Evolutionary conservation across 1,284 basidiomycete genomes (phyloP), one percentile per base, ranked within the genome.

Genomic region (Bjerkandera adusta): DNA sequence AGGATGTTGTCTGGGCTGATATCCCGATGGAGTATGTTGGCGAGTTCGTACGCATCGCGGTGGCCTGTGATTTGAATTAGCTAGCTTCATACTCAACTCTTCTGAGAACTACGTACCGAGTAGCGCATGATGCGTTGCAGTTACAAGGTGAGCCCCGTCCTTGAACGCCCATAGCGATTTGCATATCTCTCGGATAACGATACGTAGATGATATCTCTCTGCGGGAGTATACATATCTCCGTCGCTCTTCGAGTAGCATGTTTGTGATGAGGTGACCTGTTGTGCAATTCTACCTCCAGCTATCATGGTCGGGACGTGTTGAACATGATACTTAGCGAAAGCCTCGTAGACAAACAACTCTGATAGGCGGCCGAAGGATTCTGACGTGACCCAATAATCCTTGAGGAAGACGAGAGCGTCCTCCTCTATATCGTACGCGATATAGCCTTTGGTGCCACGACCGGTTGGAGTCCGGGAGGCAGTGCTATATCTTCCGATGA

Each of bases 1-100:
- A 55, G 26, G 32, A 55, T 50, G 40, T 55, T 57, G 5, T 36
- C 48, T 12, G 25, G 22, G 29, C 56, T 57, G 45, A 57, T 35
- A 35, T 57, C 49, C 12, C 48, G 39, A 44, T 57, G 56, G n/a
- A 57, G 45, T 18, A 57, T 16, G 2, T 36, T 27, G 4, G 53
- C 55, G 18, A 36, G 38, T 6, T 16, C 25, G 45, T 50, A 52
- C 1, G 50, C 50, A 18, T 35, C 43, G 7, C 29, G 20, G 22
- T 56, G 55, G 11, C 36, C 55, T 56, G 33, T 13, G 24, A 18
- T 18, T 15, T 5, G 6, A 15, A 4, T 25, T 13, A 13, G n/a
- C 6, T n/a, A 5, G 7, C 16, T 13, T 26, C 12, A 39, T 32
- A 3, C 18, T n/a, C 36, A 10, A n/a, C 26, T 4, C 16, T 5